Evolutionary conservation across 1,139 yeast genomes (phyloP), one percentile per base, ranked within the genome.

Genomic region (Candida buenavistaensis): DNA sequence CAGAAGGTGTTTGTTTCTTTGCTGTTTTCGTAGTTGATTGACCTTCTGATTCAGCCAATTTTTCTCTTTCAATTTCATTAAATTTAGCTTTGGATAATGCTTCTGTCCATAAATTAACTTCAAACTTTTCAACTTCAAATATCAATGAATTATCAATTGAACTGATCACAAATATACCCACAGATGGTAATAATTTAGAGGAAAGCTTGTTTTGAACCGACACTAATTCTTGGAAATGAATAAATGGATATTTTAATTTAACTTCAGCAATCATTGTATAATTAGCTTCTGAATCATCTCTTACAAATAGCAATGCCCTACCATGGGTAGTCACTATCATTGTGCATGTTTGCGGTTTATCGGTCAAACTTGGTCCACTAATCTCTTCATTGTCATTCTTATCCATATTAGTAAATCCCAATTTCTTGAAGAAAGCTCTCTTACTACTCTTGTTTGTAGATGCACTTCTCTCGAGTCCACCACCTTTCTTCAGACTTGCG

Each of bases 61-160:
- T 48, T 11, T 55, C 64, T 44, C 79, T 62, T 41, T 79, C 82
- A 37, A 59, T 60, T 41, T 72, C 76, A 40, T 64, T 61, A 5
- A 59, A 44, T 46, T 80, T 72, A 0, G 82, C 54, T 41, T 63
- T 72, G 4, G 77, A 76, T 28, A 80, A 58, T 0, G 72, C 53
- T 32, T 70, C 75, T 0, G 85, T 78, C 86, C 86, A 80, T 12
- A 60, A 54, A 21, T 65, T 59, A 0, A 79, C 65, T 27, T 77
- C 82, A 29, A 52, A 59, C 41, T 70, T 75, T 30, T 76, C 80
- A n/a, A 72, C 81, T 48, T 80, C 84, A 56, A 77, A 75, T 3
- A 71, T 65, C 43, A 75, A 68, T 0, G 82, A 66, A 3, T 73
- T 61, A 5, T 54, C 57, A 23, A 54, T 52, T 0, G 82, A 75